A percentile compares a stretch with the other conserved stretches of the same genome.
phyloP scores from a whole-genome alignment of 2,329 filamentous ascomycete species.

The Venturia effusa region DNA sequence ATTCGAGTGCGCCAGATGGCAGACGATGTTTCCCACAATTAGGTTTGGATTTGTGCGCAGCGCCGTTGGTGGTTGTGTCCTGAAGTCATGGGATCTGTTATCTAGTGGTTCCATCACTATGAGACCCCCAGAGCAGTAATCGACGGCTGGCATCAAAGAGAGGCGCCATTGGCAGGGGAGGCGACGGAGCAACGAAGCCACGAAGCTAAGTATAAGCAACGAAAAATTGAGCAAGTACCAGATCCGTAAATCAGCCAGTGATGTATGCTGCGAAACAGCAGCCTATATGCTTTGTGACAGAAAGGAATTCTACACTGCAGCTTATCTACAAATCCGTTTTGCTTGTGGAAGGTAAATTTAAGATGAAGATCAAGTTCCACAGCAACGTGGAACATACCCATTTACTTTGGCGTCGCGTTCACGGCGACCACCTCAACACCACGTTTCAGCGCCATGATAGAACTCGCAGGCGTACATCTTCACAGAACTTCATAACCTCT shows the following conservation, averaged over 20 bases:
- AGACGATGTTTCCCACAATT: background rate
- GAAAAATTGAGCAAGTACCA: background rate
- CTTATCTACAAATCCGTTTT: background rate
- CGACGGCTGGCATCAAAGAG: background rate
- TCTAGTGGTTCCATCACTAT: background rate
- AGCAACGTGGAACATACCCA: background rate
- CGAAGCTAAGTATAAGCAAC: no score
- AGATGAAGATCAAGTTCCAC: background rate
- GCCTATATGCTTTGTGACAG: no score
- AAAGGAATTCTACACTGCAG: no score
- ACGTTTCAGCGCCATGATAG: slow-evolving; percentile 1
- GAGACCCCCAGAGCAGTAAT: background rate
- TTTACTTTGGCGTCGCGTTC: background rate
- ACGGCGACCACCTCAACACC: background rate
- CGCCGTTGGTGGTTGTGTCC: background rate
- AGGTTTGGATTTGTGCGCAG: background rate
- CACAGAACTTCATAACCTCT: background rate
- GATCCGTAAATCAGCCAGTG: background rate
- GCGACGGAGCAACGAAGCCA: background rate
- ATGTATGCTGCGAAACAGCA: background rate
- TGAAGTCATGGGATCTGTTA: background rate
- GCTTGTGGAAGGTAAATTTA: background rate
- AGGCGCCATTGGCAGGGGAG: background rate
- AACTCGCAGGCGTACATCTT: background rate
- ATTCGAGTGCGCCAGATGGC: background rate